Base-by-base conservation (phyloP, 2,329 filamentous ascomycete species). In the Fusarium burgessii region DNA sequence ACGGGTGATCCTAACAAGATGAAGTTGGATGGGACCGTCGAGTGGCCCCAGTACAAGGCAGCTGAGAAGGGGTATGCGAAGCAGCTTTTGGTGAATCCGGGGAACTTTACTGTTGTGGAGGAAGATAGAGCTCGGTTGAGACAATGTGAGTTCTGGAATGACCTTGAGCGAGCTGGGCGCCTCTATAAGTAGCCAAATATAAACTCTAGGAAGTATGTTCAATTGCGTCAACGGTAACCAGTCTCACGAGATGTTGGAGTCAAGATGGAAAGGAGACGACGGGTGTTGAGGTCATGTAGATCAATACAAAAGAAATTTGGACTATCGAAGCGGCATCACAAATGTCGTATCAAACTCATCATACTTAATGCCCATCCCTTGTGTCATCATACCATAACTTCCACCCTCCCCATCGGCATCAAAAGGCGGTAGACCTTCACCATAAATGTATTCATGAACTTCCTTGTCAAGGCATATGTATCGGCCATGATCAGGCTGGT, bases 111-210 rank as follows among this genome's bases (percentile, higher is more conserved):
- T 0, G 57, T 63, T 6, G 57, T 54, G 7, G 60, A 63, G 0
- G 60, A 54, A 14, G 60, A 63, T 4, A 62, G 23, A 27, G 35
- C 32, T 13, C 4, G 57, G 1, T 29, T 20, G 2, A n/a, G 45
- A 5, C 60, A 63, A 25, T 63, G 60, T 27, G 38, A 33, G 2
- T 63, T 62, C n/a, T 63, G 60, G 60, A 63, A 63, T 27, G 60
- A 62, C n/a, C 5, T 27, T n/a, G 25, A 35, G 2, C 41, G 60
- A n/a, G 57, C 60, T 41, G 10, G 45, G 2, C 56, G 60, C 10
- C 60, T 63, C 0, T 43, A 62, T 12, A 63, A 63, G 45, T 63
- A 63, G 9, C 15, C 3, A 14, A 14, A 6, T 4, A 4, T 8
- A 3, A 1, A 18, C 14, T 17, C 6, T 20, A 1, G 32, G 18